Conservation (phyloP, 148 eudicot genomes). For the Nyssa sinensis region DNA sequence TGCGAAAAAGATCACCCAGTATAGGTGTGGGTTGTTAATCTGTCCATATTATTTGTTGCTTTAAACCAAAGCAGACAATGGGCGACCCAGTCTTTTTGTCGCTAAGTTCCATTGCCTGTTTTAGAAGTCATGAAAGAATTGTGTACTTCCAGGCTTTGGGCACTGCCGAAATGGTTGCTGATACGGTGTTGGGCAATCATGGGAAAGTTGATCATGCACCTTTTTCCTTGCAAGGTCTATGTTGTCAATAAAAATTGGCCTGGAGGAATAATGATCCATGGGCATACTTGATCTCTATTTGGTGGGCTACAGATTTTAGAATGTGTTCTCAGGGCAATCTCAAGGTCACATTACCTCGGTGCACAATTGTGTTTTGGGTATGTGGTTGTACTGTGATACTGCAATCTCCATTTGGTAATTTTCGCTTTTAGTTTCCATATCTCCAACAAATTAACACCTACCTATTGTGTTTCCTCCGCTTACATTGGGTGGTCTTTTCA, state of each 20-base stretch:
- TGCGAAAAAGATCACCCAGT: too few relatives aligned
- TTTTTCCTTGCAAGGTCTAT: slow-evolving; percentile 48
- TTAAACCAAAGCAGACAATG: background rate
- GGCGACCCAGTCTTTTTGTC: background rate
- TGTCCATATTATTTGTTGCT: background rate
- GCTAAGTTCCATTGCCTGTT: background rate
- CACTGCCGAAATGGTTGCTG: slow-evolving; percentile 82
- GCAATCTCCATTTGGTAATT: background rate
- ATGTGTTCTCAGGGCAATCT: background rate
- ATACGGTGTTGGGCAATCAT: slow-evolving; percentile 69
- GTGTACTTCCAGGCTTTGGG: slow-evolving; percentile 77
- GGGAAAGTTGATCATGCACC: slow-evolving; percentile 54
- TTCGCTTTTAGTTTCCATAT: background rate
- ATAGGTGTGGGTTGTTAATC: background rate
- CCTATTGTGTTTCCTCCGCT: background rate
- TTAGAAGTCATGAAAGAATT: background rate
- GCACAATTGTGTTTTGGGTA: background rate
- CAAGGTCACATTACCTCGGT: background rate
- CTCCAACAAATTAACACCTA: background rate
- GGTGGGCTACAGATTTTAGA: background rate
- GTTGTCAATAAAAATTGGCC: slow-evolving; percentile 3
- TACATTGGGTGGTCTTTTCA: background rate
- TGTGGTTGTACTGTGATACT: background rate
- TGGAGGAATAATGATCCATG: background rate
- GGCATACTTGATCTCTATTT: background rate